A percentile compares a stretch with the other conserved stretches of the same genome.
Evolutionary conservation across 176 grass and related monocot genomes (phyloP).

Genomic region (Rhynchospora breviuscula): DNA sequence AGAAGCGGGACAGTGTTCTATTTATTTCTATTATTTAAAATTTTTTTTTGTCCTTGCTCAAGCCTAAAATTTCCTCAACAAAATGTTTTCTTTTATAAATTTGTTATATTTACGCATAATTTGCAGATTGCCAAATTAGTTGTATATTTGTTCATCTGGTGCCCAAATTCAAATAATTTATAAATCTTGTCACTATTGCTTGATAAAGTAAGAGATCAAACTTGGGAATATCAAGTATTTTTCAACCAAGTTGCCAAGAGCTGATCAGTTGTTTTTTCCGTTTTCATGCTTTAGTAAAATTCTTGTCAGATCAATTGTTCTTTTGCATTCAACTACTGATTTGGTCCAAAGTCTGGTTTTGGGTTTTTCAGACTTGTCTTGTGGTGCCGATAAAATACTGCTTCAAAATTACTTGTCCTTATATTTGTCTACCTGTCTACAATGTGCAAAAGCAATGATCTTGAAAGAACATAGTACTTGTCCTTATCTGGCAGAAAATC

Average conservation of each 20-base stretch:
- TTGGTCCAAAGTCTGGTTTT: neutral
- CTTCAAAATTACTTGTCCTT: neutral
- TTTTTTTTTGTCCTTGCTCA: too few species aligned
- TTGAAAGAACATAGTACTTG: neutral
- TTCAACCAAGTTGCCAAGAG: neutral
- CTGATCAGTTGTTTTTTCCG: neutral
- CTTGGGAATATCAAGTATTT: neutral
- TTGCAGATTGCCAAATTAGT: too few species aligned
- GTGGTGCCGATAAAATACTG: neutral
- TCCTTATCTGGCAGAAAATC: neutral
- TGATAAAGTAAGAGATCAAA: neutral
- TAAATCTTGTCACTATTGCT: too few species aligned
- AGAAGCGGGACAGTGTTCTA: too few species aligned
- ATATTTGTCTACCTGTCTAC: neutral
- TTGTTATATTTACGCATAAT: too few species aligned
- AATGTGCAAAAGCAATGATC: neutral
- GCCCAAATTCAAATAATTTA: too few species aligned
- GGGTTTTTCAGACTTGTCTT: neutral
- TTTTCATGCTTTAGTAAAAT: neutral
- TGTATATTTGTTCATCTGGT: too few species aligned
- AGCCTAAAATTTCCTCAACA: too few species aligned
- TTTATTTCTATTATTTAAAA: too few species aligned
- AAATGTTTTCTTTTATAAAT: too few species aligned
- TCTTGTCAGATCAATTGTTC: neutral
- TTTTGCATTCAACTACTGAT: neutral